A percentile compares a stretch with the other conserved stretches of the same genome.
Evolutionary conservation across 352 stramenopile species (phyloP).

Genomic region (Pythium guiyangense): DNA sequence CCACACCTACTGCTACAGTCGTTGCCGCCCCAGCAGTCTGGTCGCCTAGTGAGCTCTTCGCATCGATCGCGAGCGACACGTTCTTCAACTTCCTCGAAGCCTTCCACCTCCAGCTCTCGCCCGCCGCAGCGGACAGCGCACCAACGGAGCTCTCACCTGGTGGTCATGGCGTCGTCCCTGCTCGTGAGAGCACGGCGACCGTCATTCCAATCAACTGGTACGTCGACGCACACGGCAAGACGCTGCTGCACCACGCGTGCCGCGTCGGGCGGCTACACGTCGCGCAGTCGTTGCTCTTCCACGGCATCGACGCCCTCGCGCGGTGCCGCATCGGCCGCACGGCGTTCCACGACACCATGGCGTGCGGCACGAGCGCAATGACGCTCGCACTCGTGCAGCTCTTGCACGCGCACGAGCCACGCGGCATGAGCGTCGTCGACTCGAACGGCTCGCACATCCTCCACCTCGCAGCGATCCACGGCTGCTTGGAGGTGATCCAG

Average conservation of each 20-base stretch:
- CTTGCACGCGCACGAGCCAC: constrained; percentile 47
- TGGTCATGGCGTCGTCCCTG: no score
- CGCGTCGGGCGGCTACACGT: constrained; percentile 43
- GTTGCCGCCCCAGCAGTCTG: neutral
- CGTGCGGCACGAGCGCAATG: constrained; percentile 17
- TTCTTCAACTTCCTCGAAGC: constrained; percentile 17
- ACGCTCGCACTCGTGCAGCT: constrained; percentile 40
- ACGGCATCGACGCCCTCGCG: constrained; percentile 32
- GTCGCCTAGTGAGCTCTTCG: constrained; percentile 13
- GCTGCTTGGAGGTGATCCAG: constrained; percentile 48
- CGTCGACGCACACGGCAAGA: constrained; percentile 46
- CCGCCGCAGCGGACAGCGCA: no score
- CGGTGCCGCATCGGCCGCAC: constrained; percentile 48
- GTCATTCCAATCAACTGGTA: constrained; percentile 28
- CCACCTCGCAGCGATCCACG: constrained; percentile 65
- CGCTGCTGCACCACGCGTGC: constrained; percentile 63
- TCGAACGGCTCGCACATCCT: constrained; percentile 56
- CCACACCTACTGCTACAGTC: neutral
- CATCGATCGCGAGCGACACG: constrained; percentile 11
- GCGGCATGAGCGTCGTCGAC: constrained; percentile 39
- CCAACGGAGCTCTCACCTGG: no score
- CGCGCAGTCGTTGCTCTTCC: constrained; percentile 49
- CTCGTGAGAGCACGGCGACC: neutral
- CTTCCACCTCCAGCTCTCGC: constrained; percentile 11
- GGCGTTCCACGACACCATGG: constrained; percentile 53